Conservation (phyloP, 176 grass and related monocot species). For the Raddia distichophylla region DNA sequence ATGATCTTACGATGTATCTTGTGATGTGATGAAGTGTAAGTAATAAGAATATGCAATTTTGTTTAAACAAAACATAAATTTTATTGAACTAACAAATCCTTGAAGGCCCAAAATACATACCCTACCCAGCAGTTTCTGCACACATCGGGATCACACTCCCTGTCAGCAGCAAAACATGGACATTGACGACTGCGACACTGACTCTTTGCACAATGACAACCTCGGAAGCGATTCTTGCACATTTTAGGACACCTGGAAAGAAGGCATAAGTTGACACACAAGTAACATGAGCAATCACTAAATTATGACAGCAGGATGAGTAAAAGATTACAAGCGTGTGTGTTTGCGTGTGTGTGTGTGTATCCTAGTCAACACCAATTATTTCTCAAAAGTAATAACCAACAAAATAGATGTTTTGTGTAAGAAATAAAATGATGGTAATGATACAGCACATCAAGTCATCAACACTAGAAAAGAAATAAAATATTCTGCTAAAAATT, state of each 20-base stretch:
- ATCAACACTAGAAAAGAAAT: background rate
- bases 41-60: constrained; percentile 31
- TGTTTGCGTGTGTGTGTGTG: background rate
- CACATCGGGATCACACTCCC: constrained; percentile 97
- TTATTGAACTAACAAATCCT: background rate
- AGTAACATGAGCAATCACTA: constrained; percentile 7
- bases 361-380: constrained; percentile 1
- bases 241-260: constrained; percentile 88
- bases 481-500: background rate
- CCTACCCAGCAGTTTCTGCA: constrained; percentile 99
- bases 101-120: constrained; percentile 52
- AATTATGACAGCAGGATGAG: constrained; percentile 14
- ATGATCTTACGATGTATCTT: constrained; percentile 19
- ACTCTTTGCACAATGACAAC: constrained; percentile 97
- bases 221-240: constrained; percentile 95
- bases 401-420: constrained; percentile 16
- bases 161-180: constrained; percentile 98
- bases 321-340: background rate
- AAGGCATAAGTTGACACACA: constrained; percentile 33
- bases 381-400: constrained; percentile 26
- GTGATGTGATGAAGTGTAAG: constrained; percentile 17
- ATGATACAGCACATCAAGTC: background rate
- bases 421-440: background rate
- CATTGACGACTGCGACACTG: constrained; percentile 97
- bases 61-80: constrained; percentile 14